These are phyloP conservation scores for Geopyxis carbonaria DNA, from an alignment of 495 filamentous ascomycete genomes.

Conservation along the genomic window DNA sequence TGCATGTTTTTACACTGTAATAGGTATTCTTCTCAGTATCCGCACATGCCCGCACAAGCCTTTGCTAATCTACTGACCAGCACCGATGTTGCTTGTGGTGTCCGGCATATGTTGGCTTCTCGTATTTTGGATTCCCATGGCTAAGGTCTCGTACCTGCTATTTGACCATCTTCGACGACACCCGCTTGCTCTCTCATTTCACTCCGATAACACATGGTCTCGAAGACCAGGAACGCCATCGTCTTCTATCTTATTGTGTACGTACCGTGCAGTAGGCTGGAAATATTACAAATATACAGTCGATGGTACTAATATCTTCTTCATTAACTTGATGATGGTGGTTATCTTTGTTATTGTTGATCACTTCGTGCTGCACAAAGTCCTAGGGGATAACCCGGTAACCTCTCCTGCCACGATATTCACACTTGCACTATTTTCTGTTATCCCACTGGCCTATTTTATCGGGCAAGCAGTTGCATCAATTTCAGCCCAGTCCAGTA, in stretches of 20 bases:
- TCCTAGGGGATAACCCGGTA: slow-evolving; percentile 45
- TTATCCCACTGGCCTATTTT: slow-evolving; percentile 97
- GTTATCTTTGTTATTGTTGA: slow-evolving; percentile 88
- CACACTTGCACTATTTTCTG: slow-evolving; percentile 64
- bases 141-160: slow-evolving; percentile 76
- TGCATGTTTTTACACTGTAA: slow-evolving; percentile 83
- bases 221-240: slow-evolving; percentile 50
- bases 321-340: slow-evolving; percentile 87
- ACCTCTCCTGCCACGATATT: slow-evolving; percentile 77
- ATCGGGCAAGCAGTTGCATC: slow-evolving; percentile 99
- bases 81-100: slow-evolving; percentile 71
- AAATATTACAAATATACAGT: slow-evolving; percentile 99
- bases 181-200: slow-evolving; percentile 81
- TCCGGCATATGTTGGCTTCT: slow-evolving; percentile 85
- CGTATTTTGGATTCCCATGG: slow-evolving; percentile 98
- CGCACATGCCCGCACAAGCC: no score
- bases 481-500: slow-evolving; percentile 96
- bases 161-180: slow-evolving; percentile 85
- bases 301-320: slow-evolving; percentile 95
- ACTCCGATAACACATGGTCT: slow-evolving; percentile 63
- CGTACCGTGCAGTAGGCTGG: slow-evolving; percentile 81
- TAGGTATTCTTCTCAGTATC: slow-evolving; percentile 33
- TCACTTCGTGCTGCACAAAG: slow-evolving; percentile 55
- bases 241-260: slow-evolving; percentile 84
- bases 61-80: slow-evolving; percentile 25